Percentiles rank a stretch among this genome's conserved stretches.
phyloP scores from a whole-genome alignment of 352 stramenopile species.

The Phytophthora europaea region DNA sequence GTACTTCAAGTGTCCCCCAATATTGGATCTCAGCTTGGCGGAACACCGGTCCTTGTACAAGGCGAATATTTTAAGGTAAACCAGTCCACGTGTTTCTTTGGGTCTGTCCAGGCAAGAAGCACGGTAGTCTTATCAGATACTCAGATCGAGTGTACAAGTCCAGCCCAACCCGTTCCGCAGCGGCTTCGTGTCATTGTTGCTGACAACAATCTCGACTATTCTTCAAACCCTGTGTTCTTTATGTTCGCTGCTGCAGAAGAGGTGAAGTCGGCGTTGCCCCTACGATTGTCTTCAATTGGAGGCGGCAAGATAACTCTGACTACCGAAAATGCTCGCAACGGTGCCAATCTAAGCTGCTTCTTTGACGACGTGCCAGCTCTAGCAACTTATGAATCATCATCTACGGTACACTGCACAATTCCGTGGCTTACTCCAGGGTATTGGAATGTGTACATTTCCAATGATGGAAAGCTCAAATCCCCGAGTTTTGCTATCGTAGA shows the following conservation, averaged over 20 bases:
- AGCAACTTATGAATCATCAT: slow-evolving; percentile 47
- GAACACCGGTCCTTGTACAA: slow-evolving; percentile 51
- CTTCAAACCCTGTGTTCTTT: slow-evolving; percentile 43
- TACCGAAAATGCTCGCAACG: slow-evolving; percentile 46
- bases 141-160: slow-evolving; percentile 58
- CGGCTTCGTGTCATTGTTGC: slow-evolving; percentile 53
- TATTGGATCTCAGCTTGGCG: slow-evolving; percentile 57
- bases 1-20: slow-evolving; percentile 47
- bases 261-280: slow-evolving; percentile 49
- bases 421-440: slow-evolving; percentile 39
- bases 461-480: slow-evolving; percentile 60
- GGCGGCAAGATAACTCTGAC: slow-evolving; percentile 48
- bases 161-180: slow-evolving; percentile 32
- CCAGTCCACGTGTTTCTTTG: slow-evolving; percentile 52
- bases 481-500: slow-evolving; percentile 45
- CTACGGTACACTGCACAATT: slow-evolving; percentile 48
- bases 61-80: slow-evolving; percentile 59
- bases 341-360: slow-evolving; percentile 61
- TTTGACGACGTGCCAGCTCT: slow-evolving; percentile 45
- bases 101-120: slow-evolving; percentile 11
- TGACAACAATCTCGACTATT: slow-evolving; percentile 80
- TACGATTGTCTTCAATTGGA: slow-evolving; percentile 42
- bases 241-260: slow-evolving; percentile 54
- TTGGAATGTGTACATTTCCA: slow-evolving; percentile 56
- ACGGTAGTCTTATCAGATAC: slow-evolving; percentile 41